These are phyloP conservation scores for Cordyceps cicadae DNA, from an alignment of 2,329 filamentous ascomycete genomes.

Conservation along the genomic window DNA sequence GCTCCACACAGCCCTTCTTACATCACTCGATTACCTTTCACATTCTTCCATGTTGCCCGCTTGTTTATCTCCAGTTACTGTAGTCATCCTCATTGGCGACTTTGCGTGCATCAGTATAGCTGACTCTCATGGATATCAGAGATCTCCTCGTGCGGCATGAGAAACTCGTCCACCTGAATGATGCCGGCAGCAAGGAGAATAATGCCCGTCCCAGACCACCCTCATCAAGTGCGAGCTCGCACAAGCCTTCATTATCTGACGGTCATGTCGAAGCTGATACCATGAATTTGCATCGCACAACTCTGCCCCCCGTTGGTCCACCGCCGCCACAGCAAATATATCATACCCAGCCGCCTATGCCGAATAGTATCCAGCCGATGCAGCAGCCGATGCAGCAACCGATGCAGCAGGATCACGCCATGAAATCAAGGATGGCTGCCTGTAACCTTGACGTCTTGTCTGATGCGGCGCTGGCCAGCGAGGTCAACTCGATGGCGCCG, in stretches of 20 bases:
- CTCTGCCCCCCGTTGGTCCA: slow-evolving; percentile 20
- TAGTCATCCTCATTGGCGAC: slow-evolving; percentile 8
- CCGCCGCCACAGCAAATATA: slow-evolving; percentile 20
- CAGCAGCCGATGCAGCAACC: slow-evolving; percentile 31
- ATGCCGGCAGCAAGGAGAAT: slow-evolving; percentile 42
- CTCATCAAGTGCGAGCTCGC: slow-evolving; percentile 36
- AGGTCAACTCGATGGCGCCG: slow-evolving; percentile 43
- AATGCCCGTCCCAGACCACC: slow-evolving; percentile 41
- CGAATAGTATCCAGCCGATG: slow-evolving; percentile 22
- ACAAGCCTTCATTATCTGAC: slow-evolving; percentile 40
- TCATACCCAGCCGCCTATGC: slow-evolving; percentile 14
- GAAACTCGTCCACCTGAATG: slow-evolving; percentile 56
- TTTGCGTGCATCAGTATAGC: slow-evolving; percentile 17
- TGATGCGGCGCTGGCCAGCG: slow-evolving; percentile 51
- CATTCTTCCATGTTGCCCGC: not conserved
- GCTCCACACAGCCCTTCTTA: slow-evolving; percentile 8
- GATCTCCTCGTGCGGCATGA: slow-evolving; percentile 56
- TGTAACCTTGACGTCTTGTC: slow-evolving; percentile 53
- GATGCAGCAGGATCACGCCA: slow-evolving; percentile 37
- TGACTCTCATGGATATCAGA: slow-evolving; percentile 54
- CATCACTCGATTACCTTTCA: slow-evolving; percentile 10
- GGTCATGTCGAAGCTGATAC: slow-evolving; percentile 39
- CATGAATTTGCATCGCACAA: slow-evolving; percentile 33
- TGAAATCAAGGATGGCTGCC: slow-evolving; percentile 36
- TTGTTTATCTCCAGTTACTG: not conserved